Evolutionary conservation across 441 rosid species (phyloP).

Genomic region (Brassica balearica): DNA sequence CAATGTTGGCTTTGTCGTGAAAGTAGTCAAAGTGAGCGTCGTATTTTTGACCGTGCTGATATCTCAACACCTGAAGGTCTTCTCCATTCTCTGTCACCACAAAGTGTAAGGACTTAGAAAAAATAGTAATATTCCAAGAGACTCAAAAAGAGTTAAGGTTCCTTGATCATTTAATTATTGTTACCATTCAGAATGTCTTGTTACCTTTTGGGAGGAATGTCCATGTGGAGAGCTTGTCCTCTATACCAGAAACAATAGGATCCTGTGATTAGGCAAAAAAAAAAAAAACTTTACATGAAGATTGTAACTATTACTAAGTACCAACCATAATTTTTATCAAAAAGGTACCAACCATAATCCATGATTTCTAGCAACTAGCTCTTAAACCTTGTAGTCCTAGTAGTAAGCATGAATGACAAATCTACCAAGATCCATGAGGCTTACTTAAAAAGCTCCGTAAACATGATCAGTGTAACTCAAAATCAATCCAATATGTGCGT

Average conservation of each 20-base stretch:
- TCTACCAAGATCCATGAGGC: neutral
- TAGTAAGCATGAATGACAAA: constrained; percentile 2
- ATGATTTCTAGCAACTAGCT: constrained; percentile 1
- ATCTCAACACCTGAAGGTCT: constrained; percentile 88
- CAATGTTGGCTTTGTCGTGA: constrained; percentile 86
- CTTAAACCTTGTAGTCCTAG: neutral
- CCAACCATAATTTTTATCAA: too few species aligned
- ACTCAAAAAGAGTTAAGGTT: neutral
- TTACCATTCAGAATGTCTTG: neutral
- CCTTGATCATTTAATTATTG: too few species aligned
- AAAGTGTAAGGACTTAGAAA: constrained; percentile 17
- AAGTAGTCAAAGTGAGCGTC: constrained; percentile 94
- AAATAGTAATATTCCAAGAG: too few species aligned
- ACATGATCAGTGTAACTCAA: constrained; percentile 11
- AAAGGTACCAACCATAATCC: too few species aligned
- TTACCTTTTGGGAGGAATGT: constrained; percentile 96
- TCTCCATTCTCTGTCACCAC: constrained; percentile 80
- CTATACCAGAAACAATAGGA: constrained; percentile 88
- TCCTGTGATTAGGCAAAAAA: constrained; percentile 55
- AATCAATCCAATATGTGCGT: neutral
- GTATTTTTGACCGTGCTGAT: constrained; percentile 88
- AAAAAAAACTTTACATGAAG: constrained; percentile 23
- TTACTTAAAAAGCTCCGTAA: neutral
- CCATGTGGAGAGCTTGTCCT: constrained; percentile 94
- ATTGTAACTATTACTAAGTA: neutral